phyloP scores from a whole-genome alignment of 495 filamentous ascomycete genomes.

The Annulohypoxylon nitens region DNA sequence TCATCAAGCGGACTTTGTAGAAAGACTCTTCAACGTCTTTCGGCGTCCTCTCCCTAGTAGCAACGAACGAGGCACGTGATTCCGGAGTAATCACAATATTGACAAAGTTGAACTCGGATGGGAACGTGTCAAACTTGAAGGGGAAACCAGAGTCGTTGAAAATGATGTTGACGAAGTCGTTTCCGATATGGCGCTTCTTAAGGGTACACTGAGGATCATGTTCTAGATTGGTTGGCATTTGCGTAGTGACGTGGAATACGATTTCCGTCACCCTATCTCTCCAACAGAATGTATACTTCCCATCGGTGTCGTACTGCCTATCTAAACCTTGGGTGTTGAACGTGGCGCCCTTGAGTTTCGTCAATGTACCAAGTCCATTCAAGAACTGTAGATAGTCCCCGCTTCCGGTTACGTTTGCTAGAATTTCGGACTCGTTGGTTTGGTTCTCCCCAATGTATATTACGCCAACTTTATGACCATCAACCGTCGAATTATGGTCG shows the following conservation, averaged over 20 bases:
- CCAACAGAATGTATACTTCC: slow-evolving; percentile 90
- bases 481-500: slow-evolving; percentile 89
- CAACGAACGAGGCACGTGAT: slow-evolving; percentile 72
- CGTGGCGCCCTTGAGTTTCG: slow-evolving; percentile 79
- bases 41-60: slow-evolving; percentile 57
- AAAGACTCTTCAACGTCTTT: slow-evolving; percentile 66
- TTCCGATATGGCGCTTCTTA: slow-evolving; percentile 97
- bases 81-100: slow-evolving; percentile 95
- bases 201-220: slow-evolving; percentile 78
- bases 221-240: slow-evolving; percentile 92
- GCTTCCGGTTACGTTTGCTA: slow-evolving; percentile 85
- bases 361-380: slow-evolving; percentile 81
- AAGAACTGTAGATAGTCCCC: slow-evolving; percentile 88
- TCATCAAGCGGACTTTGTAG: slow-evolving; percentile 87
- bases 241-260: slow-evolving; percentile 92
- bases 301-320: slow-evolving; percentile 77
- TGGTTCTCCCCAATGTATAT: slow-evolving; percentile 91
- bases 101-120: slow-evolving; percentile 93
- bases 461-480: slow-evolving; percentile 95
- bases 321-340: slow-evolving; percentile 98
- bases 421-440: slow-evolving; percentile 81
- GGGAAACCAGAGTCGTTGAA: slow-evolving; percentile 93
- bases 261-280: slow-evolving; percentile 94
- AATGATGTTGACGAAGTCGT: slow-evolving; percentile 97
- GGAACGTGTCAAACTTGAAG: slow-evolving; percentile 92